These are phyloP conservation scores for Spergularia marina DNA, from an alignment of 148 eudicot genomes.

Conservation along the genomic window DNA sequence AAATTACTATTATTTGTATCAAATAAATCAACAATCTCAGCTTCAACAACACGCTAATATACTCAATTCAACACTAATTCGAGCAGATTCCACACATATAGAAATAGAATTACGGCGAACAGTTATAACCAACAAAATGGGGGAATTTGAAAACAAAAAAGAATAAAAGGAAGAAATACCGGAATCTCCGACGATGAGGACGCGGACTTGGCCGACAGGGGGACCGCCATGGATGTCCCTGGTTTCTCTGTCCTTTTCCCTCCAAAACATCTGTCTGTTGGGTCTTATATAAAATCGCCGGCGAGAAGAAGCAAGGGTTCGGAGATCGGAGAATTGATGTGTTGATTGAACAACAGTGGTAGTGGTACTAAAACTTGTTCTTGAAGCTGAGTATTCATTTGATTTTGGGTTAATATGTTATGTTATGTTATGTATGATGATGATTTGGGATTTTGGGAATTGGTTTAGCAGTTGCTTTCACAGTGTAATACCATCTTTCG, in stretches of 20 bases:
- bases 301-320: no score
- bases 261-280: slow-evolving; percentile 50
- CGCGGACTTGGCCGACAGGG: slow-evolving; percentile 64
- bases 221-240: slow-evolving; percentile 50
- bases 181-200: slow-evolving; percentile 71
- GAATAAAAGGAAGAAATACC: slow-evolving; percentile 31
- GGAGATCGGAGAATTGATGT: no score
- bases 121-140: neutral
- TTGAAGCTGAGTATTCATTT: no score
- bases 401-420: no score
- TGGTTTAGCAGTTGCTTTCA: no score
- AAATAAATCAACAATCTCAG: neutral
- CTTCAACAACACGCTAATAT: neutral
- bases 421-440: no score
- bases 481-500: no score
- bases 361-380: no score
- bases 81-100: neutral
- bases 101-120: neutral
- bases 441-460: no score
- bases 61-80: neutral
- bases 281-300: no score
- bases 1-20: neutral
- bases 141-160: neutral
- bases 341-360: no score
- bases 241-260: slow-evolving; percentile 48